Base-by-base conservation (phyloP, 2,329 filamentous ascomycete genomes). In the Hirsutella rhossiliensis region DNA sequence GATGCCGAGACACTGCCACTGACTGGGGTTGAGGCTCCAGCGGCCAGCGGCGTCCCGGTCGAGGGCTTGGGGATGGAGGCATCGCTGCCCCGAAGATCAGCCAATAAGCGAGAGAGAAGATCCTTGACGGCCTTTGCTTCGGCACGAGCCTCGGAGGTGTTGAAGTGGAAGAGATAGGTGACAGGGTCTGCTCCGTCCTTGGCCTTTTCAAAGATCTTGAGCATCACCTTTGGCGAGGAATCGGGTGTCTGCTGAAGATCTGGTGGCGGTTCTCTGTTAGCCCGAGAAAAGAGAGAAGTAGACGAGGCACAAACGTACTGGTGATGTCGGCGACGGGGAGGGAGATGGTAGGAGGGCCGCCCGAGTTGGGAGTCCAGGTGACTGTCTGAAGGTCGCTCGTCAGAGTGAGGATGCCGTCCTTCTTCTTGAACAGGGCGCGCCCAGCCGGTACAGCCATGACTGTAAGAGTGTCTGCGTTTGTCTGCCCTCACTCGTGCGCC, bases 181-280 rank as follows among this genome's bases (percentile, higher is more conserved):
- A 81, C 75, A 17, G 85, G 68, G 41, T 82, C 77, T 27, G 70
- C 62, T 23, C 69, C 69, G 40, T 69, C 67, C 29, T 77, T 64
- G 37, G 76, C 65, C 59, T 88, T 84, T 49, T 84, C 84, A 54
- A 96, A 86, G 44, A 98, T 82, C 62, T 92, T 95, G 47, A 97
- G 75, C 74, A 95, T 95, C 43, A 94, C 88, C 71, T 95, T 96
- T 17, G 87, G 71, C 31, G 79, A 81, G n/a, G 73, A 81, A 47
- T 87, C 87, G 12, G 92, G 89, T 1, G 92, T 97, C 62, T 97
- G 90, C 63, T 98, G 90, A 41, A 98, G 77, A 66, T 97, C 87
- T 92, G 54, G 23, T 19, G 15, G 11, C 15, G 18, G 41, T n/a
- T 15, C 5, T 13, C 12, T 7, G 27, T 18, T 4, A 19, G 5